Evolutionary conservation across 2,329 filamentous ascomycete species (phyloP), one percentile per base, ranked within the genome.

Genomic region (Dothiorella sarmentorum): DNA sequence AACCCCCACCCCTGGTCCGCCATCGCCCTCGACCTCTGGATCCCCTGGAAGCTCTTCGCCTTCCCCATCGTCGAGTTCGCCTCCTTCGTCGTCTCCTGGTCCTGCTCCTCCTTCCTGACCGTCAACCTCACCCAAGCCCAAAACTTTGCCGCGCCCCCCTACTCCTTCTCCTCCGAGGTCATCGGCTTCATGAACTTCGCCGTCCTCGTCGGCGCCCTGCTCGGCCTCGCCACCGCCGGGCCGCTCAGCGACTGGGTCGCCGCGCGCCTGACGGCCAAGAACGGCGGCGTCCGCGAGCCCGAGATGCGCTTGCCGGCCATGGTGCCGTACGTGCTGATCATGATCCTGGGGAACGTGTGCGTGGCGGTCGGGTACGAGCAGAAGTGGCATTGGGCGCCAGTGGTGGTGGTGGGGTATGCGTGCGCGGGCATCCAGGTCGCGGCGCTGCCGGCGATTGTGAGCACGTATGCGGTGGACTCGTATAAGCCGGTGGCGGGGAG

Each of bases 41-140:
- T 83, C 7, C 85, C 85, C 0, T 85, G 82, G 79, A 84, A 85
- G 63, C 73, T 87, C 1, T 81, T 85, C 66, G 63, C 76, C 0
- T 87, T 83, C 68, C 85, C 85, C 0, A 86, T 87, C 59, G 80
- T 87, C 40, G 79, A 86, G 62, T 83, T 85, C 59, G 76, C 84
- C 1, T 78, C 82, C 15, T 86, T 87, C 63, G 78, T 85, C 24
- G 82, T 85, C 6, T 82, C 80, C 22, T 87, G 82, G 82, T 77
- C 76, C 7, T 82, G 82, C 57, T 81, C 76, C 40, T 78, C 73
- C 20, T 85, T 85, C 70, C 71, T 87, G 45, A 81, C 79, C 2
- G 65, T 86, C 65, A 87, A 87, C 69, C 73, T 87, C n/a, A 85
- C 82, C 0, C 81, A 73, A 61, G 77, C 75, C 7, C 80, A 84